Base-by-base conservation (phyloP, 2,329 filamentous ascomycete species). In the Pleomassaria siparia region DNA sequence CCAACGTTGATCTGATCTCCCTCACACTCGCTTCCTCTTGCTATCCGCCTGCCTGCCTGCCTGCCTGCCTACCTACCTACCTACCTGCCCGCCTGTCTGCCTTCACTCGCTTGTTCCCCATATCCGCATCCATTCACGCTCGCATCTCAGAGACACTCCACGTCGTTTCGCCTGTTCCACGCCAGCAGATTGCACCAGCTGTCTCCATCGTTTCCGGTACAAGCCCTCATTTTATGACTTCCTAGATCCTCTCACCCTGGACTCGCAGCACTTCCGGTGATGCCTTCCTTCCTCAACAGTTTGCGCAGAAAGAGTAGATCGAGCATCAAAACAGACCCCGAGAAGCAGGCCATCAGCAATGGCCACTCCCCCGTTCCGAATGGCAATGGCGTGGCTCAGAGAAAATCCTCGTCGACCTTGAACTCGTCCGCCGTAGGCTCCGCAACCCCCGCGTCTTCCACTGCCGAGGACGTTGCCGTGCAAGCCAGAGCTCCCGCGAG, bases 281-380 rank as follows among this genome's bases (percentile, higher is more conserved):
- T 76, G 74, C 74, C 74, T 65, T 75, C 85, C 35, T 89, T 95
- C 65, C 79, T 94, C 62, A 89, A 84, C 71, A 84, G 87, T 64
- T 74, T 95, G 47, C 87, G 89, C 60, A 83, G 89, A 59, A 85
- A 86, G 60, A 94, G 88, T 47, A 86, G 80, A 69, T 81, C 85
- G 51, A 91, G 85, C 76, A 86, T 91, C 72, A 83, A 81, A 54
- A 25, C 41, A 26, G 20, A 44, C 15, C n/a, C n/a, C n/a, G 21
- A 28, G 37, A 28, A 40, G 37, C 15, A 37, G n/a, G 35, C 35
- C 35, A 30, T 24, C 16, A 32, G 20, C 26, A 42, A 42, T 30
- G 16, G 25, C 18, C 25, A 42, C 16, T 6, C 39, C 11, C 39
- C 25, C 24, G n/a, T 28, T 30, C 5, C 26, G n/a, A 42, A 44